Percentiles rank a stretch among this genome's conserved stretches.
These are phyloP conservation scores for Tricholomella constricta DNA, from an alignment of 768 basidiomycete genomes.

Conservation along the genomic window DNA sequence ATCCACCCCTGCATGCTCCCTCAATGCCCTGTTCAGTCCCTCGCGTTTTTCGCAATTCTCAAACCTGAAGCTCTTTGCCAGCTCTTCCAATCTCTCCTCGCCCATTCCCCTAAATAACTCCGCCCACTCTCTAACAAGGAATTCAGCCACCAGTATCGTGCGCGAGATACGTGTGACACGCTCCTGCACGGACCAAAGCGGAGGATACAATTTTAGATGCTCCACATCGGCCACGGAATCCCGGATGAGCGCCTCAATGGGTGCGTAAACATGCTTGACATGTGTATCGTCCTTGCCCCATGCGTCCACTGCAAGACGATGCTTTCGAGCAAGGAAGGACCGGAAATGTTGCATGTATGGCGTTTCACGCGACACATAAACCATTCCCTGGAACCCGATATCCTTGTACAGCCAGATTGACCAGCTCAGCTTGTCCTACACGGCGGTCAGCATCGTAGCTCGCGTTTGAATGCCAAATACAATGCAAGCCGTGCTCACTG, in stretches of 20 bases:
- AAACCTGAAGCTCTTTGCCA: conserved; percentile 74
- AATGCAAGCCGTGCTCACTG: too few species aligned
- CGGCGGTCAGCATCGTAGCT: too few species aligned
- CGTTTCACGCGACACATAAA: conserved; percentile 64
- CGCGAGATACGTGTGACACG: conserved; percentile 63
- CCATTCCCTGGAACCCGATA: conserved; percentile 85
- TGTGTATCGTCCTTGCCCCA: conserved; percentile 81
- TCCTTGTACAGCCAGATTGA: conserved; percentile 90
- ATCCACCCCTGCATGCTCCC: conserved; percentile 36
- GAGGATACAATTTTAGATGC: too few species aligned
- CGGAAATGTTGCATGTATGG: conserved; percentile 72
- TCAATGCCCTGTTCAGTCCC: conserved; percentile 59
- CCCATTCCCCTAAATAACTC: conserved; percentile 64
- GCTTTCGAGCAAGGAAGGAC: conserved; percentile 75
- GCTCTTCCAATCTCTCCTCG: conserved; percentile 62
- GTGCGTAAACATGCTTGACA: too few species aligned
- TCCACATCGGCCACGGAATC: conserved; percentile 68
- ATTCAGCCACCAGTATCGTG: conserved; percentile 71
- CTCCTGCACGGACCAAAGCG: too few species aligned
- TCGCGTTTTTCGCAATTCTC: conserved; percentile 70
- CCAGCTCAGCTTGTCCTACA: conserved; percentile 75
- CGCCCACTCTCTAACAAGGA: conserved; percentile 72
- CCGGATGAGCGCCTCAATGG: conserved; percentile 39
- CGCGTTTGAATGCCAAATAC: too few species aligned
- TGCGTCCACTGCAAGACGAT: conserved; percentile 72